Evolutionary conservation across 2,329 filamentous ascomycete genomes (phyloP).

Genomic region (Penicillium vulpinum): DNA sequence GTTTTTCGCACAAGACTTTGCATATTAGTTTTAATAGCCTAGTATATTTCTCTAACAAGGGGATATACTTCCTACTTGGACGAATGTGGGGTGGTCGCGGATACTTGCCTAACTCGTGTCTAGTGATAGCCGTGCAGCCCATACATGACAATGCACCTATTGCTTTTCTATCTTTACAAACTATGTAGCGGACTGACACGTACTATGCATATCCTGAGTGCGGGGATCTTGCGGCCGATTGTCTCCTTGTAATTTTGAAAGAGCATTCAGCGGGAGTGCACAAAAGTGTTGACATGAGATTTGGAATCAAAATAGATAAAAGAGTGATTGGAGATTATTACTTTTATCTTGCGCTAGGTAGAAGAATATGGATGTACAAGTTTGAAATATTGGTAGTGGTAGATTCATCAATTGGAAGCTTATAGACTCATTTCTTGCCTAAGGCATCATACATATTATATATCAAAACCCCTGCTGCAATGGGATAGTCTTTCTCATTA

Average conservation of each 20-base stretch:
- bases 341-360: not conserved
- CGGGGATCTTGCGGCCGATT: not conserved
- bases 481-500: conserved; percentile 14
- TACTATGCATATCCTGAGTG: not conserved
- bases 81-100: conserved; percentile 19
- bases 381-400: not conserved
- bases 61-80: not conserved
- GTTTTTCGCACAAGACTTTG: not conserved
- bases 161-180: not conserved
- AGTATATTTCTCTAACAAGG: not conserved
- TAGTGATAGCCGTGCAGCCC: not conserved
- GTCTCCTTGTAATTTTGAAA: not conserved
- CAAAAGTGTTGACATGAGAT: not conserved
- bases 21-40: not conserved
- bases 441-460: not conserved
- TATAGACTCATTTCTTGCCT: not conserved
- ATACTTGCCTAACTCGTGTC: conserved; percentile 17
- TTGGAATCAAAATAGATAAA: not conserved
- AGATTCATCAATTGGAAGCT: not conserved
- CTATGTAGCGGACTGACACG: not conserved
- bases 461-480: conserved; percentile 1
- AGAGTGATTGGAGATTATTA: no score
- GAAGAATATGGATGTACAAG: not conserved
- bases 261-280: not conserved
- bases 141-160: not conserved